phyloP scores from a whole-genome alignment of 768 basidiomycete genomes.

The Paxillus rubicundulus region DNA sequence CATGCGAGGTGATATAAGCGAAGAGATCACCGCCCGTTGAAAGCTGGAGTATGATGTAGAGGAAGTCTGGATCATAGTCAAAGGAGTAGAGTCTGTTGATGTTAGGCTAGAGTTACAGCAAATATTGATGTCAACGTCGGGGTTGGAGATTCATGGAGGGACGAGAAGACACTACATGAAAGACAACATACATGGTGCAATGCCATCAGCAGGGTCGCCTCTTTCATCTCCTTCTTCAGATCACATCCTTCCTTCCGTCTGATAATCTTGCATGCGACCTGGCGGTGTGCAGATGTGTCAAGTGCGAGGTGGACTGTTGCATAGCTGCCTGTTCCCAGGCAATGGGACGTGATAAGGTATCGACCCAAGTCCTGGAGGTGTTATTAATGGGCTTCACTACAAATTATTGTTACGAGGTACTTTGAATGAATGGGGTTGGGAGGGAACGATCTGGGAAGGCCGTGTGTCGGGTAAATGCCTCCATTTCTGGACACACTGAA shows the following conservation, averaged over 20 bases:
- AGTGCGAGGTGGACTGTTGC: conserved; percentile 80
- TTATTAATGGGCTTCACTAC: background rate
- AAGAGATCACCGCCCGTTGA: conserved; percentile 89
- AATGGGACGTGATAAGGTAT: conserved; percentile 75
- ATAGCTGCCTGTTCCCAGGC: conserved; percentile 78
- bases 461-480: conserved; percentile 48
- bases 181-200: conserved; percentile 59
- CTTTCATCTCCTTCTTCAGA: conserved; percentile 62
- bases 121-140: background rate
- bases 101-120: conserved; percentile 54
- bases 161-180: background rate
- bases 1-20: conserved; percentile 70
- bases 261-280: conserved; percentile 85
- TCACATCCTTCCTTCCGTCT: conserved; percentile 49
- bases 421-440: conserved; percentile 51
- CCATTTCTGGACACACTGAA: conserved; percentile 61
- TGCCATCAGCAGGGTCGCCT: conserved; percentile 69
- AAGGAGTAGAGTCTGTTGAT: conserved; percentile 78
- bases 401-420: conserved; percentile 30
- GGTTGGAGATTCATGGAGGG: too few relatives aligned
- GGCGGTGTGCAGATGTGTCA: conserved; percentile 58
- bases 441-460: conserved; percentile 58
- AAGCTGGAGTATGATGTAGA: conserved; percentile 83
- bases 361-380: conserved; percentile 53
- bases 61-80: conserved; percentile 57